Evolutionary conservation across 2,329 filamentous ascomycete genomes (phyloP), one percentile per base, ranked within the genome.

Genomic region (Amauroascus verrucosus): DNA sequence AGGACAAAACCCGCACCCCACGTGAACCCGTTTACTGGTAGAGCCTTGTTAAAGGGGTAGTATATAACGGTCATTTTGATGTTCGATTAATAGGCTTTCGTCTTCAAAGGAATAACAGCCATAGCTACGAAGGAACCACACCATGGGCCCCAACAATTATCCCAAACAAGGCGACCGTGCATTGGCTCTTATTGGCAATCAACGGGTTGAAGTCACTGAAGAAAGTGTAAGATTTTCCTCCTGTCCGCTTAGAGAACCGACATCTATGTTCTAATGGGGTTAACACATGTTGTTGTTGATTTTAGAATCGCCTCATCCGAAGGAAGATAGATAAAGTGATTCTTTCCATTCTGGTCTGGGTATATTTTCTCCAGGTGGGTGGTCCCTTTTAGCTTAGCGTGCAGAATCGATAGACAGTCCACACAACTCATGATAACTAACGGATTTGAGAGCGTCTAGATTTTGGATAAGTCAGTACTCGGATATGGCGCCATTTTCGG

Each of bases 291-390:
- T 5, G 20, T 8, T 22, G 16, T 24, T n/a, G 26, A 30, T 48
- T 37, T 14, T 45, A 75, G 73, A 78, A 76, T 65, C 75, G 72
- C 58, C 74, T 76, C 8, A 83, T 84, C 56, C 73, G 77, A 24
- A 74, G 72, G 40, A 83, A 83, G 65, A 84, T 80, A 0, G 82
- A 85, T 61, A 73, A 71, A 47, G 72, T 73, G 26, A 80, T 85
- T 52, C 71, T 85, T 1, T 33, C 66, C 13, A 65, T 74, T 18
- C 61, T 74, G 7, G 61, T 69, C n/a, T 74, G 72, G 72, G 69
- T 73, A 7, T 74, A 74, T 54, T 72, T 74, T 56, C 59, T 74
- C 9, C 72, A 74, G 54, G 60, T 61, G 46, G n/a, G 56, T 40
- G 26, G 35, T 3, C 18, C n/a, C 22, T n/a, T 18, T 40, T n/a